phyloP scores from a whole-genome alignment of 305 asterid genomes.

The Fraxinus floribunda region DNA sequence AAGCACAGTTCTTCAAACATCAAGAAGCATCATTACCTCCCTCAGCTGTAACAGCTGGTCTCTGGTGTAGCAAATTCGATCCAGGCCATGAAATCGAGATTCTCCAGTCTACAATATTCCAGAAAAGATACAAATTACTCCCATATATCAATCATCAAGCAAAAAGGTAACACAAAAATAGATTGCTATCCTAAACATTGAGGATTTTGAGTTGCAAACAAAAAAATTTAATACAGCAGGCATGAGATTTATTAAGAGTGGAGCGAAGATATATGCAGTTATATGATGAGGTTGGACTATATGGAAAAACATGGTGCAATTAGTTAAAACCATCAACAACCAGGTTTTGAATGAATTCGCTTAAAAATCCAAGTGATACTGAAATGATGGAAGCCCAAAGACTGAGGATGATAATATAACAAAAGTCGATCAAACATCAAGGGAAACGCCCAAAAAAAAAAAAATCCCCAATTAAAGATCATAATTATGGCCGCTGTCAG shows the following conservation, averaged over 20 bases:
- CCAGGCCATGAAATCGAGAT: conserved; percentile 43
- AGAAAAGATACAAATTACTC: not conserved
- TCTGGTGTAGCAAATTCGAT: conserved; percentile 34
- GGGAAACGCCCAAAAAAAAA: not conserved
- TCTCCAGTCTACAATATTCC: conserved; percentile 39
- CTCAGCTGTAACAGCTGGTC: conserved; percentile 44
- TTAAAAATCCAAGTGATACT: not conserved
- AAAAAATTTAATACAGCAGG: not conserved
- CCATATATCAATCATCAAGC: not conserved
- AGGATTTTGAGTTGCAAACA: not conserved
- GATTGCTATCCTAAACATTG: not conserved
- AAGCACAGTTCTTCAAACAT: not conserved
- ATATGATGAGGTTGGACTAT: not conserved
- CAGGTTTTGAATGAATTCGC: not conserved
- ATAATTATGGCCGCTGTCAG: not conserved
- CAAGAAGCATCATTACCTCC: conserved; percentile 36
- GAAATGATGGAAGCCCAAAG: not conserved
- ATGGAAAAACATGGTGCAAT: not conserved
- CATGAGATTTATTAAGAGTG: not conserved
- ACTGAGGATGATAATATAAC: not conserved
- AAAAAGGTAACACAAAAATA: not conserved
- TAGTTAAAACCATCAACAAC: not conserved
- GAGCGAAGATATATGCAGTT: not conserved
- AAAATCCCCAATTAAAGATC: not conserved
- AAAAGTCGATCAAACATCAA: not conserved